Conservation (phyloP, 108 stramenopile genomes). For the Cyclotella choctawhatcheeana region DNA sequence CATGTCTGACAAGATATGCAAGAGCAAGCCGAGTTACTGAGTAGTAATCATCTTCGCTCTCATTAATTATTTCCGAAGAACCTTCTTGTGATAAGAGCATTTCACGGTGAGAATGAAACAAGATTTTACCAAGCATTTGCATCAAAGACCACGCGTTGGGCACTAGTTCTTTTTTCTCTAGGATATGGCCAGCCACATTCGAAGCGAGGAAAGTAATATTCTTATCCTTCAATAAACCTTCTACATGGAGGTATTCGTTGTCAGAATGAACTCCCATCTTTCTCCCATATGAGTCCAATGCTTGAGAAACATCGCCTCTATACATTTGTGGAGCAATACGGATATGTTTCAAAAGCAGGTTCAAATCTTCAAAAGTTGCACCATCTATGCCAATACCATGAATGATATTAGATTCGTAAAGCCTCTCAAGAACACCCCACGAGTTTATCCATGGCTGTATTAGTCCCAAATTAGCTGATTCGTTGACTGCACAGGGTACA, state of each 20-base stretch:
- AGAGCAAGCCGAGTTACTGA: constrained; percentile 45
- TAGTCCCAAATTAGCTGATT: constrained; percentile 2
- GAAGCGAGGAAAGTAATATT: constrained; percentile 34
- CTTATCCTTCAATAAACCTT: constrained; percentile 25
- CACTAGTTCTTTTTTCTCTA: constrained; percentile 18
- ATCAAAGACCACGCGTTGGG: constrained; percentile 45
- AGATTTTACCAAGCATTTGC: constrained; percentile 30
- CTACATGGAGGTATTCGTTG: constrained; percentile 20
- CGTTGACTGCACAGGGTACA: constrained; percentile 25
- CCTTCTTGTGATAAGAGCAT: not conserved
- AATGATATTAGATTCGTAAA: constrained; percentile 32
- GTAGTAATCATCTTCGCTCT: constrained; percentile 36
- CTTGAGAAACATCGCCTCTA: constrained; percentile 41
- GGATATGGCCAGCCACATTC: constrained; percentile 41
- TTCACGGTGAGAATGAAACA: constrained; percentile 37
- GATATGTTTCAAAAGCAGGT: constrained; percentile 21
- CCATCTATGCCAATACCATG: constrained; percentile 41
- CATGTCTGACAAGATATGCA: constrained; percentile 37
- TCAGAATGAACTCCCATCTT: constrained; percentile 10
- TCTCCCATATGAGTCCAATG: constrained; percentile 40
- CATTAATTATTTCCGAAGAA: constrained; percentile 5
- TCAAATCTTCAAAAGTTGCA: constrained; percentile 19
- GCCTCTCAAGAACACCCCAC: constrained; percentile 30
- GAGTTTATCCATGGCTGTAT: constrained; percentile 30
- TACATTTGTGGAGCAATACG: constrained; percentile 32